Evolutionary conservation across 345 rosid genomes (phyloP).

Genomic region (Fremontodendron californicum): DNA sequence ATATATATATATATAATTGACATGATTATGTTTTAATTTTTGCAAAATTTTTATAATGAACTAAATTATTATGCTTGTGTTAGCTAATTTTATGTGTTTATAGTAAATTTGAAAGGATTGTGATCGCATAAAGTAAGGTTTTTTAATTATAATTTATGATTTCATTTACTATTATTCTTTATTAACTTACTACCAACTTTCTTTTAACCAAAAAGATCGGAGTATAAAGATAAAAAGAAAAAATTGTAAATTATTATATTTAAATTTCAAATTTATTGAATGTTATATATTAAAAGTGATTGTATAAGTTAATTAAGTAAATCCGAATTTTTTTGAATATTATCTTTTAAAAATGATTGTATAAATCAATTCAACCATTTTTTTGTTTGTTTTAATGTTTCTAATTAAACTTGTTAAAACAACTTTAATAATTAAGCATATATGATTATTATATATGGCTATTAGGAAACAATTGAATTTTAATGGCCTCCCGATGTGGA

Average conservation of each 20-base stretch:
- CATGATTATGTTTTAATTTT: not conserved
- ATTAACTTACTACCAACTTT: too few species aligned
- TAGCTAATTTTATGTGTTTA: not conserved
- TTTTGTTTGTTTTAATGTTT: not conserved
- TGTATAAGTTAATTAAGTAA: too few species aligned
- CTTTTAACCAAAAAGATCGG: too few species aligned
- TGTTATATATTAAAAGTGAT: too few species aligned
- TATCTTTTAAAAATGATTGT: too few species aligned
- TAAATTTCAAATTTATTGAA: too few species aligned
- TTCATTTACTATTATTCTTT: not conserved
- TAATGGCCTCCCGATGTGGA: constrained; percentile 3
- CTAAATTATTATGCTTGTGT: not conserved
- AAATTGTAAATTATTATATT: too few species aligned
- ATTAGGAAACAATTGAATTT: too few species aligned
- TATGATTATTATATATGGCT: not conserved
- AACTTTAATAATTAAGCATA: not conserved
- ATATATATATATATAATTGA: too few species aligned
- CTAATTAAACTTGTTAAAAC: not conserved
- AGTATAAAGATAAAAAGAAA: too few species aligned
- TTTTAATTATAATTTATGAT: not conserved
- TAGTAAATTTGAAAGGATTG: not conserved
- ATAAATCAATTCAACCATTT: too few species aligned
- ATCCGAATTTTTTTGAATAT: too few species aligned
- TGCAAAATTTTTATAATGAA: not conserved
- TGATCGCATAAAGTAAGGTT: not conserved